Evolutionary conservation across 257 asterid species (phyloP), one percentile per base, ranked within the genome.

Genomic region (Leptodermis oblonga): DNA sequence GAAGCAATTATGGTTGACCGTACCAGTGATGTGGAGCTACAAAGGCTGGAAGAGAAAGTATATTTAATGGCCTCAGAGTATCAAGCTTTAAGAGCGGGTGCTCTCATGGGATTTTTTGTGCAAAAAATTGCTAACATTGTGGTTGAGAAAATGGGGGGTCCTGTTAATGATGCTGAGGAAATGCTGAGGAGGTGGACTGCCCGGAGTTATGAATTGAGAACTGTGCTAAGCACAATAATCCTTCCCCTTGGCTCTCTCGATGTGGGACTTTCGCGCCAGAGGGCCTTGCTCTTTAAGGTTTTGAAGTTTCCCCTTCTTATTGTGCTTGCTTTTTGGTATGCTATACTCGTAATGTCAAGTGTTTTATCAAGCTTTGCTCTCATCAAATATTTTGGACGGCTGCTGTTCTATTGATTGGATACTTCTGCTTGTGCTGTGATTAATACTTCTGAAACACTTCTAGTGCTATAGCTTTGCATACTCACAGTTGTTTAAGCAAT

Each of bases 221-320:
- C 81, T 39, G 72, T 79, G 63, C 70, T 82, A 61, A 89, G 83
- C 76, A 73, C 89, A 26, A 68, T 80, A 43, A 76, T 86, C 78
- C 92, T 91, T 71, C 97, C 97, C 69, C 88, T 94, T 78, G 98
- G 97, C 74, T 78, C 86, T 79, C 95, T 94, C 70, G 96, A 91
- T 84, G 79, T 91, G 74, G 99, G 99, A 66, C 97, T 89, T 80
- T 94, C 99, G 1, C 97, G 99, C 76, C 99, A 94, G 70, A 87
- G 97, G 82, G 98, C 99, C 72, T 83, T 94, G 68, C 97, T 94
- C 42, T 94, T 94, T 78, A 94, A 94, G 99, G 99, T 94, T 72
- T 79, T 73, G 68, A 78, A 67, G 48, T 63, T 58, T 70, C 64
- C 67, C 69, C 69, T 30, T 66, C 72, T 73, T 69, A 25, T 56